Conservation (phyloP, 1,284 basidiomycete species). For the Leccinum pachyderme region DNA sequence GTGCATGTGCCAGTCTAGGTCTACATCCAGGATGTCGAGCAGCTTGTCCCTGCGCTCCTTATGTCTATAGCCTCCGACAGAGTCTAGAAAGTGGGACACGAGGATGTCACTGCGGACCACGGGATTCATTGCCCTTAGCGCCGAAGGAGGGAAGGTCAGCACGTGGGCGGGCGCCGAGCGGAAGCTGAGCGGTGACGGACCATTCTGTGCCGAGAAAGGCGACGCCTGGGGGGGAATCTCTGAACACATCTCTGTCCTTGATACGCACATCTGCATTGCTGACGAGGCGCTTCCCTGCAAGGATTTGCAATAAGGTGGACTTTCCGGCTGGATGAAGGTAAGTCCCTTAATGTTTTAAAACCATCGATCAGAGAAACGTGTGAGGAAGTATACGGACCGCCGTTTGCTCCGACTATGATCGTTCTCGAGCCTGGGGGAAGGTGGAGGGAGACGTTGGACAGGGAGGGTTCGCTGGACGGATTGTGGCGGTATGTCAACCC, state of each 20-base stretch:
- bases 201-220: slow-evolving; percentile 93
- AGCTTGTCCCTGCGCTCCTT: slow-evolving; percentile 85
- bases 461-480: slow-evolving; percentile 42
- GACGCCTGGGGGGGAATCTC: slow-evolving; percentile 68
- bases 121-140: slow-evolving; percentile 87
- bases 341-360: not conserved
- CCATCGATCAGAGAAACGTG: not conserved
- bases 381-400: slow-evolving; percentile 51
- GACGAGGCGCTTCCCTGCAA: slow-evolving; percentile 90
- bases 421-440: slow-evolving; percentile 77
- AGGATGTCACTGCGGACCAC: slow-evolving; percentile 91
- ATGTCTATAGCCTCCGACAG: slow-evolving; percentile 93
- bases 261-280: slow-evolving; percentile 68
- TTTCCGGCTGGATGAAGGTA: slow-evolving; percentile 66
- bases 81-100: slow-evolving; percentile 89
- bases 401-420: slow-evolving; percentile 88
- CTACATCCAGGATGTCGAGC: slow-evolving; percentile 91
- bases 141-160: not conserved
- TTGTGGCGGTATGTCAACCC: slow-evolving; percentile 66
- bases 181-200: slow-evolving; percentile 39
- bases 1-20: slow-evolving; percentile 92
- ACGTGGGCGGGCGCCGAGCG: not conserved
- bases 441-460: slow-evolving; percentile 64
- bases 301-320: slow-evolving; percentile 90
- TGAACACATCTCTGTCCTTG: slow-evolving; percentile 84